A percentile compares a stretch with the other conserved stretches of the same genome.
phyloP scores from a whole-genome alignment of 2,329 filamentous ascomycete species.

The Lachnellula suecica region DNA sequence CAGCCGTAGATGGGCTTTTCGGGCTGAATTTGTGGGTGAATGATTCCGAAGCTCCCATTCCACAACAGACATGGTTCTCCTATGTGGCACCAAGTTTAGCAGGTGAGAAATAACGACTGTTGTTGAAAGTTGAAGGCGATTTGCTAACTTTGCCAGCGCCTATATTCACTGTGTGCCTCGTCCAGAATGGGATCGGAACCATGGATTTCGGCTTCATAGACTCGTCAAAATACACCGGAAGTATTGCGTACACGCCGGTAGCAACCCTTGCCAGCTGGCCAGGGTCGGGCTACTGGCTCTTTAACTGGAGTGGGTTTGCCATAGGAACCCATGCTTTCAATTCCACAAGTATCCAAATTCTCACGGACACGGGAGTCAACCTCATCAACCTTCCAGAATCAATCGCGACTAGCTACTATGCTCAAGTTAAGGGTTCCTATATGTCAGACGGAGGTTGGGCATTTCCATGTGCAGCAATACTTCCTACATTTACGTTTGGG shows the following conservation, averaged over 20 bases:
- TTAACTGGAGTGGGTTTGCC: slow-evolving; percentile 47
- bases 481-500: slow-evolving; percentile 34
- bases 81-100: slow-evolving; percentile 12
- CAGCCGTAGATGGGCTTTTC: slow-evolving; percentile 29
- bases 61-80: slow-evolving; percentile 20
- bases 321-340: slow-evolving; percentile 48
- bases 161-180: slow-evolving; percentile 53
- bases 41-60: slow-evolving; percentile 18
- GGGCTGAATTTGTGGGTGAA: slow-evolving; percentile 39
- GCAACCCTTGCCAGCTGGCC: slow-evolving; percentile 37
- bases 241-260: slow-evolving; percentile 47
- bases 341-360: slow-evolving; percentile 30
- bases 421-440: slow-evolving; percentile 30
- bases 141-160: slow-evolving; percentile 30
- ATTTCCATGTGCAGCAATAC: slow-evolving; percentile 31
- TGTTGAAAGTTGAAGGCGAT: not conserved
- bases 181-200: slow-evolving; percentile 42
- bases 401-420: slow-evolving; percentile 35
- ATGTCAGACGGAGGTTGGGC: slow-evolving; percentile 29
- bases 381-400: slow-evolving; percentile 33
- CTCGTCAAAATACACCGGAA: slow-evolving; percentile 48
- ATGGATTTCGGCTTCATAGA: slow-evolving; percentile 57
- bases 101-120: slow-evolving; percentile 4
- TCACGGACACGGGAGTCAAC: slow-evolving; percentile 39
- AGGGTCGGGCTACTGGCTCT: slow-evolving; percentile 50